phyloP scores from a whole-genome alignment of 176 grass and related monocot genomes.

The Themeda triandra region DNA sequence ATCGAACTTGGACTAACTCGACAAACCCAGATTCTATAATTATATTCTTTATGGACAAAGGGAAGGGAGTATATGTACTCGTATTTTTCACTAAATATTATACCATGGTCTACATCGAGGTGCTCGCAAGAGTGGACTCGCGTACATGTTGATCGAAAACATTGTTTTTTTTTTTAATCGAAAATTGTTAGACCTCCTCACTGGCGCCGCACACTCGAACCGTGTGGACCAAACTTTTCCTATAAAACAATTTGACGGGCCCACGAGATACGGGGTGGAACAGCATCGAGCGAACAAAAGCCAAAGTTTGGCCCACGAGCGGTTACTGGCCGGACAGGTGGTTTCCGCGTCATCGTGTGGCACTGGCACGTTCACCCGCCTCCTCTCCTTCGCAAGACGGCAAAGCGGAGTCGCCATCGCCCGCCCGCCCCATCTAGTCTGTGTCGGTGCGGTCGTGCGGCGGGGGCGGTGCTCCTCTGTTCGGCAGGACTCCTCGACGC shows the following conservation, averaged over 20 bases:
- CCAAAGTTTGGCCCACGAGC: conserved; percentile 23
- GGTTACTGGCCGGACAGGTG: conserved; percentile 13
- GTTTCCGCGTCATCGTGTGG: conserved; percentile 4
- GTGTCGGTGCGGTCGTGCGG: neutral
- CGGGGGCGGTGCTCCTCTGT: neutral
- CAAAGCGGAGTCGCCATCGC: conserved; percentile 13
- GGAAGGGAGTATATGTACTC: no score
- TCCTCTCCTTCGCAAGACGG: neutral
- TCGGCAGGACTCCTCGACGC: conserved; percentile 14
- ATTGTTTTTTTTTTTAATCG: no score
- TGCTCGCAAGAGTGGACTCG: no score
- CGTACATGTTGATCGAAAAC: no score
- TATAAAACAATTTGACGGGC: neutral
- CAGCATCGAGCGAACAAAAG: neutral
- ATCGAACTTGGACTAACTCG: no score
- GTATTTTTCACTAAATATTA: no score
- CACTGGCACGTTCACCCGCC: conserved; percentile 20
- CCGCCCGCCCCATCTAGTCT: conserved; percentile 9
- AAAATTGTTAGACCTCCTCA: no score
- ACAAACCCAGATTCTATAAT: no score
- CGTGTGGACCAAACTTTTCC: neutral
- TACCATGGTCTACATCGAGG: no score
- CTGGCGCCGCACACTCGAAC: neutral
- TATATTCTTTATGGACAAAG: no score
- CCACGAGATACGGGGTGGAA: neutral